Evolutionary conservation across 2,329 filamentous ascomycete genomes (phyloP).

Genomic region (Diaporthe citriasiana): DNA sequence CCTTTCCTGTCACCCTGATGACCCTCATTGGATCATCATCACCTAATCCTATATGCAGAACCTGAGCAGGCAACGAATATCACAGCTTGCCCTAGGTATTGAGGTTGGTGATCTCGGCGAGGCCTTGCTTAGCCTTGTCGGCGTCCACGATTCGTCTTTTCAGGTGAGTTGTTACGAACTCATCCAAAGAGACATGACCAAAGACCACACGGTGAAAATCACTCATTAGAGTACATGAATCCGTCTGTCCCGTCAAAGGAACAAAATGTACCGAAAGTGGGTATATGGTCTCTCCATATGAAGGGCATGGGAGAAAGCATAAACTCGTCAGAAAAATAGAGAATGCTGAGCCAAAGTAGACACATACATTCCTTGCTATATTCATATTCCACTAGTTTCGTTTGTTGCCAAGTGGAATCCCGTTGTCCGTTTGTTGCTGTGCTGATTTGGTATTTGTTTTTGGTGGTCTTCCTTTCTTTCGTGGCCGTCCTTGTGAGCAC

Average conservation of each 20-base stretch:
- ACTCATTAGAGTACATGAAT: not conserved
- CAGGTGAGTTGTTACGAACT: not conserved
- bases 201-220: slow-evolving; percentile 12
- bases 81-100: slow-evolving; percentile 8
- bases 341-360: slow-evolving; percentile 1
- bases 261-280: no score
- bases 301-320: not conserved
- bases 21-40: no score
- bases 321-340: not conserved
- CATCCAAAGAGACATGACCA: not conserved
- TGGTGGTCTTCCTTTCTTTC: slow-evolving; percentile 19
- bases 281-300: no score
- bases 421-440: not conserved
- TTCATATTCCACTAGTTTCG: not conserved
- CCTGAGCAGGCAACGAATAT: no score
- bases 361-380: not conserved
- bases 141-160: slow-evolving; percentile 7
- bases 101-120: slow-evolving; percentile 16
- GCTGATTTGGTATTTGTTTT: not conserved
- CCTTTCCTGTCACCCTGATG: no score
- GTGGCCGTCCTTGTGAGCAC: not conserved
- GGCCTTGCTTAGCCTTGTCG: slow-evolving; percentile 28
- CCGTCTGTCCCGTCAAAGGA: not conserved
- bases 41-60: no score
- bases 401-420: not conserved